Base-by-base conservation (phyloP, 257 asterid genomes). In the Lithospermum erythrorhizon region DNA sequence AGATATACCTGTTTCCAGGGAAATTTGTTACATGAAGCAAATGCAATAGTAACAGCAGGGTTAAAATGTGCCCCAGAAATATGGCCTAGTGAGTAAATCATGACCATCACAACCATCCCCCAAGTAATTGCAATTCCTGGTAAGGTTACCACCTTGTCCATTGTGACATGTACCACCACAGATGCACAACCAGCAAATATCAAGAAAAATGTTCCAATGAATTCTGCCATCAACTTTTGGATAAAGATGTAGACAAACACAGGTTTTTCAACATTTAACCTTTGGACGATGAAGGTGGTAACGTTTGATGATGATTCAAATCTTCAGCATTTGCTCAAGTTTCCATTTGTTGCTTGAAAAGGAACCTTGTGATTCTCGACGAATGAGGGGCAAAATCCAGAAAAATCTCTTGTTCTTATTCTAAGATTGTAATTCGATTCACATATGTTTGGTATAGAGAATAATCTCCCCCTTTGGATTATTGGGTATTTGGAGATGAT, bases 21-120 rank as follows among this genome's bases (percentile, higher is more conserved):
- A 73, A 89, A 89, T 58, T 91, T 81, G 68, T 77, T 83, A 85
- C 75, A 79, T 45, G 94, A 47, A 41, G 95, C 97, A 56, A 89
- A 89, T 8, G 93, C 94, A 61, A 89, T 69, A 63, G 94, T 86
- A 13, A 86, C 95, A 68, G 97, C 97, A 29, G 94, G 97, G 69
- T 89, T 89, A 59, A 89, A 86, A 65, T 89, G 97, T 25, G 93
- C 97, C 64, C 97, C 97, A 74, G 95, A 89, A 62, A 89, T 84
- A 30, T 89, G 97, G 4, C 95, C 94, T 66, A 87, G 80, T 37
- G 95, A 72, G 72, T 89, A 89, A 19, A 82, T 78, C 93, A 89
- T 87, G 8, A 89, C 89, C 95, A 84, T 87, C 7, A 89, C 95
- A 21, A 75, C 93, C 57, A 87, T 72, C 6, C 95, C 97, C 95